phyloP scores from a whole-genome alignment of 352 stramenopile genomes.

The Pythium utonaiense region DNA sequence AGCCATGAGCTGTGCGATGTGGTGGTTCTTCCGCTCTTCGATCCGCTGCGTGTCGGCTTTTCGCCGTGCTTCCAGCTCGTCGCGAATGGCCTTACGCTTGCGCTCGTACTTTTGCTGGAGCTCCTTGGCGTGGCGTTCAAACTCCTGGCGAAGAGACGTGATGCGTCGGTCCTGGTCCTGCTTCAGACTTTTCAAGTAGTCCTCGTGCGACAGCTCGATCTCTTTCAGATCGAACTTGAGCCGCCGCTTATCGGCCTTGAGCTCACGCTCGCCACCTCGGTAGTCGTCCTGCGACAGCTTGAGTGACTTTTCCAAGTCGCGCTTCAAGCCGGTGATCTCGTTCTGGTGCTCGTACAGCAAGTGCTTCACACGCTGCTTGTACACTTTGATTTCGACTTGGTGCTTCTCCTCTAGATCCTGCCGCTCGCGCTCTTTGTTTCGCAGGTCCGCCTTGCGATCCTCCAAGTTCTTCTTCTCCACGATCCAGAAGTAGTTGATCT shows the following conservation, averaged over 20 bases:
- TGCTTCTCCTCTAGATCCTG: conserved; percentile 95
- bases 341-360: conserved; percentile 94
- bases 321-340: conserved; percentile 89
- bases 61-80: conserved; percentile 74
- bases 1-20: conserved; percentile 92
- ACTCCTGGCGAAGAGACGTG: conserved; percentile 88
- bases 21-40: conserved; percentile 90
- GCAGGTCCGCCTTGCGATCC: conserved; percentile 88
- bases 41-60: conserved; percentile 88
- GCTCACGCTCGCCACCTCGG: conserved; percentile 74
- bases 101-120: conserved; percentile 87
- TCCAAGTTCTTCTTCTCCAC: conserved; percentile 96
- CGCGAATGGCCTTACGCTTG: conserved; percentile 72
- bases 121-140: conserved; percentile 89
- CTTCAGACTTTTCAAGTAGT: conserved; percentile 91
- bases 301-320: conserved; percentile 85
- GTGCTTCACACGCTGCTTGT: conserved; percentile 96
- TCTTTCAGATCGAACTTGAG: conserved; percentile 91
- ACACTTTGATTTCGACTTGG: conserved; percentile 95
- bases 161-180: conserved; percentile 92
- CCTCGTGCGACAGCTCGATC: conserved; percentile 89
- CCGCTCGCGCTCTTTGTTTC: conserved; percentile 94
- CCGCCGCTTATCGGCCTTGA: conserved; percentile 86
- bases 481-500: conserved; percentile 98
- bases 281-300: conserved; percentile 92